A percentile compares a stretch with the other conserved stretches of the same genome.
These are phyloP conservation scores for Sisymbrium irio DNA, from an alignment of 345 rosid species.

Conservation along the genomic window DNA sequence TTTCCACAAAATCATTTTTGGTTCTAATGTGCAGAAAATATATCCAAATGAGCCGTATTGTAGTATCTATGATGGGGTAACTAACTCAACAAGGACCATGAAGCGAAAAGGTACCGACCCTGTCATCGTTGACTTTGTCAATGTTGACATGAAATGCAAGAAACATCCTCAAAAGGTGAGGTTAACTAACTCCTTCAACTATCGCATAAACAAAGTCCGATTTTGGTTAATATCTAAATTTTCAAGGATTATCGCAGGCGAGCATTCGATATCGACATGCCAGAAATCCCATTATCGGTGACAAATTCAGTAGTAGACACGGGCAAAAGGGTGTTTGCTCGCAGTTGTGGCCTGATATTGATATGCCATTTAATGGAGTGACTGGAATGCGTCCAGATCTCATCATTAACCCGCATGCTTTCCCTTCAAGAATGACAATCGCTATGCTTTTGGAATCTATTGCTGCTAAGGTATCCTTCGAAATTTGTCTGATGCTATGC, in stretches of 20 bases:
- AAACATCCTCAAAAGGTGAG: slow-evolving; percentile 69
- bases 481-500: background rate
- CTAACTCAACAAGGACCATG: slow-evolving; percentile 38
- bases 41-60: slow-evolving; percentile 70
- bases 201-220: background rate
- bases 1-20: background rate
- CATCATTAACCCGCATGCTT: slow-evolving; percentile 97
- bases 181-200: slow-evolving; percentile 6
- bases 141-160: slow-evolving; percentile 73
- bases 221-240: background rate
- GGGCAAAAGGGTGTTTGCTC: slow-evolving; percentile 99
- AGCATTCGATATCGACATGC: slow-evolving; percentile 86
- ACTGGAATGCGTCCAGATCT: slow-evolving; percentile 99
- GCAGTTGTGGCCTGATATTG: slow-evolving; percentile 92
- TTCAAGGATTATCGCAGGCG: slow-evolving; percentile 45
- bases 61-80: slow-evolving; percentile 56
- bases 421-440: slow-evolving; percentile 98
- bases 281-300: slow-evolving; percentile 92
- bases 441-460: slow-evolving; percentile 97
- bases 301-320: slow-evolving; percentile 97
- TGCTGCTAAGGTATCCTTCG: slow-evolving; percentile 80
- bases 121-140: slow-evolving; percentile 72
- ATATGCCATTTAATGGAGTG: slow-evolving; percentile 94
- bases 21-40: slow-evolving; percentile 50
- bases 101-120: slow-evolving; percentile 72